phyloP scores from a whole-genome alignment of 129 eudicot species.

The Artemisia argyi region DNA sequence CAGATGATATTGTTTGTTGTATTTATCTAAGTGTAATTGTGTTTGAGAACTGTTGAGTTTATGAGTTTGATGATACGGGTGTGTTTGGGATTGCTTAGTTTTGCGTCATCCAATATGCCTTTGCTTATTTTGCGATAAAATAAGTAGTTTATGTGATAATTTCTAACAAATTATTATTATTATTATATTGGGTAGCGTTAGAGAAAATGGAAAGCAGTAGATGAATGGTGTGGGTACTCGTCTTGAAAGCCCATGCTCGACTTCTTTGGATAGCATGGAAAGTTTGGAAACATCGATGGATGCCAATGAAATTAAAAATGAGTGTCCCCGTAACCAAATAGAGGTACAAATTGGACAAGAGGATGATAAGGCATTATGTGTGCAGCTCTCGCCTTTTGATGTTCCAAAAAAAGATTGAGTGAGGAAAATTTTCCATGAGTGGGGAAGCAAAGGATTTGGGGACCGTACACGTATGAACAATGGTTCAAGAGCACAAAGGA shows the following conservation, averaged over 20 bases:
- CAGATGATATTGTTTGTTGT: too few relatives aligned
- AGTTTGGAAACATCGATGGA: slow-evolving; percentile 12
- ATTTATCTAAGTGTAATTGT: neutral
- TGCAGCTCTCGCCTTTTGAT: slow-evolving; percentile 6
- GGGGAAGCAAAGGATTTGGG: slow-evolving; percentile 37
- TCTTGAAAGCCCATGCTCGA: slow-evolving; percentile 23
- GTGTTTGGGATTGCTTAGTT: neutral
- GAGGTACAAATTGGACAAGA: neutral
- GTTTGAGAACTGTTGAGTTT: too few relatives aligned
- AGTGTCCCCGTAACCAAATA: slow-evolving; percentile 18
- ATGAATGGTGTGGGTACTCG: slow-evolving; percentile 29
- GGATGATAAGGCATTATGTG: neutral
- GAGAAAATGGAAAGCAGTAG: slow-evolving; percentile 11
- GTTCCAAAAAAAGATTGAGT: slow-evolving; percentile 23
- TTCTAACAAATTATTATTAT: too few relatives aligned
- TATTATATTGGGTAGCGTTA: slow-evolving; percentile 18
- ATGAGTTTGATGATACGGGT: neutral
- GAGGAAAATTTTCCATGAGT: slow-evolving; percentile 26
- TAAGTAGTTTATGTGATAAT: too few relatives aligned
- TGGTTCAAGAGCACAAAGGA: slow-evolving; percentile 44
- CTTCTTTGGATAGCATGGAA: slow-evolving; percentile 25
- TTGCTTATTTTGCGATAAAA: too few relatives aligned
- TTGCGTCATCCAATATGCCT: too few relatives aligned
- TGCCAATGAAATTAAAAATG: slow-evolving; percentile 20
- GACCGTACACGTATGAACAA: slow-evolving; percentile 26